phyloP scores from a whole-genome alignment of 257 asterid species.

The Salvia hispanica region DNA sequence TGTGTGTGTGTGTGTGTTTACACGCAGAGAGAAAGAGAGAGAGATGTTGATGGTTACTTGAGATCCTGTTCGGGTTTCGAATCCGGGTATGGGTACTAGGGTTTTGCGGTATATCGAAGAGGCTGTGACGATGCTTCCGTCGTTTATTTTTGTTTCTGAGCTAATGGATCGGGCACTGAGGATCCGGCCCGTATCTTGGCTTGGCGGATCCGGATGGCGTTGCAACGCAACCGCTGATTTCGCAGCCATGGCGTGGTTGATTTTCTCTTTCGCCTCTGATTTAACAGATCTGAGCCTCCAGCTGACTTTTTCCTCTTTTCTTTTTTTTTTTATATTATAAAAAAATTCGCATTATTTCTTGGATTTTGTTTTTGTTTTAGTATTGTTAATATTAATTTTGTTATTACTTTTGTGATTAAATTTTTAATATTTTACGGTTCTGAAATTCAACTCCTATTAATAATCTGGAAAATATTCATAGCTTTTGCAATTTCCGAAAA shows the following conservation, averaged over 20 bases:
- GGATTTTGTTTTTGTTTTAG: neutral
- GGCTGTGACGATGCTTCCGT: conserved; percentile 34
- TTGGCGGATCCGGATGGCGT: conserved; percentile 26
- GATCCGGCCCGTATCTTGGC: conserved; percentile 46
- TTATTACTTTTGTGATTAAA: no score
- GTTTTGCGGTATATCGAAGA: neutral
- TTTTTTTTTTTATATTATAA: no score
- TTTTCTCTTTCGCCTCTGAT: conserved; percentile 25
- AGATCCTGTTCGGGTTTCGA: neutral
- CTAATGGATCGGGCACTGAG: conserved; percentile 34
- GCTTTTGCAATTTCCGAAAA: no score
- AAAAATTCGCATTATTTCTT: no score
- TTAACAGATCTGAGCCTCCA: conserved; percentile 45
- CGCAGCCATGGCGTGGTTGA: conserved; percentile 46
- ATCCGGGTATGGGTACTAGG: neutral
- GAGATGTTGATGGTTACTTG: neutral
- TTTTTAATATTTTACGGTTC: no score
- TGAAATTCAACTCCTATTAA: no score
- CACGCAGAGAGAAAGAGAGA: neutral
- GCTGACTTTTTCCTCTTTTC: neutral
- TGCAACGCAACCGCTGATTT: conserved; percentile 34
- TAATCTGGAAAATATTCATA: no score
- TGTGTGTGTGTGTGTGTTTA: neutral
- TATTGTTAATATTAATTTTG: no score
- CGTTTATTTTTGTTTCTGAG: conserved; percentile 23